phyloP scores from a whole-genome alignment of 1,139 yeast genomes.

The Geotrichum carabidarum region DNA sequence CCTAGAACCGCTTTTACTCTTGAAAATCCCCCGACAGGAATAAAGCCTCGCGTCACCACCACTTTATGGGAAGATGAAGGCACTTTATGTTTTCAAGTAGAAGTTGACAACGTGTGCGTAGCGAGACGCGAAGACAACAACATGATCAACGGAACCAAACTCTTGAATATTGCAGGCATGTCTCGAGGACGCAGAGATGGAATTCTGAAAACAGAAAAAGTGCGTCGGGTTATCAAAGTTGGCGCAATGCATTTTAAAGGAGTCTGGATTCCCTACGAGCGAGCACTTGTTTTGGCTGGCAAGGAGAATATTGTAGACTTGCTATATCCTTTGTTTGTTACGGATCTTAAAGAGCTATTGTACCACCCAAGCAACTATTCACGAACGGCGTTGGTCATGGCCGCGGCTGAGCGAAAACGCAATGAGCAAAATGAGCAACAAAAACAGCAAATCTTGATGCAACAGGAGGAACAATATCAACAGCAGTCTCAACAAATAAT shows the following conservation, averaged over 20 bases:
- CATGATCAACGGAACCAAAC: slow-evolving; percentile 90
- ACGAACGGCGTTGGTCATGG: slow-evolving; percentile 20
- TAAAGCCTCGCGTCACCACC: slow-evolving; percentile 80
- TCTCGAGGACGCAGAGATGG: slow-evolving; percentile 96
- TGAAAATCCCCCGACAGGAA: slow-evolving; percentile 48
- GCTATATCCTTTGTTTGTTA: slow-evolving; percentile 78
- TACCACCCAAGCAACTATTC: slow-evolving; percentile 25
- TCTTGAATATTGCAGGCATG: slow-evolving; percentile 85
- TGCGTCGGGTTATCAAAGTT: slow-evolving; percentile 82
- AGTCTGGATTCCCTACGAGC: slow-evolving; percentile 92
- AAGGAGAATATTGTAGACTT: slow-evolving; percentile 76
- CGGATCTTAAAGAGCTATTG: slow-evolving; percentile 56
- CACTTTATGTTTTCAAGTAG: slow-evolving; percentile 88
- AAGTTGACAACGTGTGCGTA: slow-evolving; percentile 80
- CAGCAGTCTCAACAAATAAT: slow-evolving; percentile 13
- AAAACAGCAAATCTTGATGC: slow-evolving; percentile 11
- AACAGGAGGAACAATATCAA: slow-evolving; percentile 16
- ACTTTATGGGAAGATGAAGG: slow-evolving; percentile 96
- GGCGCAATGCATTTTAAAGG: slow-evolving; percentile 96
- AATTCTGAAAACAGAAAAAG: slow-evolving; percentile 76
- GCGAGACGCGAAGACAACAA: slow-evolving; percentile 87
- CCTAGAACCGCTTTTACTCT: slow-evolving; percentile 35
- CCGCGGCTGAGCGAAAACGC: slow-evolving; percentile 21
- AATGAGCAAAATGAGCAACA: slow-evolving; percentile 10
- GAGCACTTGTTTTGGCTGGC: slow-evolving; percentile 83